Evolutionary conservation across 2,329 filamentous ascomycete genomes (phyloP).

Genomic region (Mycosphaerelloides madeirae): DNA sequence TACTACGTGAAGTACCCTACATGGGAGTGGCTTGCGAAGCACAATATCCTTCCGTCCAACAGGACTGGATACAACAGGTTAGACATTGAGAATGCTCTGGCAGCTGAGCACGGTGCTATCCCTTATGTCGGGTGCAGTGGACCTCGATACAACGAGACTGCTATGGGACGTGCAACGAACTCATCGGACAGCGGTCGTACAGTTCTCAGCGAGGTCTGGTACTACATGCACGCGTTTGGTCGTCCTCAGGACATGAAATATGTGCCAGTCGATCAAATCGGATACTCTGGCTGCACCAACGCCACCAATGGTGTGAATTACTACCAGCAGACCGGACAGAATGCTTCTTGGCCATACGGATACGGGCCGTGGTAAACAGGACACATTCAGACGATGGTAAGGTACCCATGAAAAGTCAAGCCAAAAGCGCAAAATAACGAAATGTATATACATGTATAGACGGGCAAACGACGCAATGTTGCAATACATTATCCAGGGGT

Average conservation of each 20-base stretch:
- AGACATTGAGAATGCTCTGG: slow-evolving; percentile 50
- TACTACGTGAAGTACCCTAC: slow-evolving; percentile 59
- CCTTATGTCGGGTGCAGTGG: slow-evolving; percentile 61
- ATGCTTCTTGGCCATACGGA: neutral
- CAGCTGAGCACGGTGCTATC: slow-evolving; percentile 47
- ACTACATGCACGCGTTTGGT: slow-evolving; percentile 59
- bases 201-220: slow-evolving; percentile 60
- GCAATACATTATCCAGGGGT: too few relatives aligned
- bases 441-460: neutral
- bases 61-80: slow-evolving; percentile 52
- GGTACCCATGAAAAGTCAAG: too few relatives aligned
- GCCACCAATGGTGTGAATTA: slow-evolving; percentile 52
- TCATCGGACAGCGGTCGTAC: slow-evolving; percentile 54
- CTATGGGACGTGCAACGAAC: slow-evolving; percentile 47
- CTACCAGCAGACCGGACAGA: slow-evolving; percentile 42
- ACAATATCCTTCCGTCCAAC: slow-evolving; percentile 56
- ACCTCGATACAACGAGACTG: slow-evolving; percentile 57
- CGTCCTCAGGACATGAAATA: slow-evolving; percentile 50
- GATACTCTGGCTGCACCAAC: slow-evolving; percentile 53
- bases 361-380: too few relatives aligned
- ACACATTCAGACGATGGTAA: too few relatives aligned
- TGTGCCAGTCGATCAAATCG: slow-evolving; percentile 46
- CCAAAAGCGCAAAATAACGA: too few relatives aligned
- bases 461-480: neutral
- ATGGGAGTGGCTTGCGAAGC: slow-evolving; percentile 54